Evolutionary conservation across 1,139 yeast genomes (phyloP).

Genomic region (Kodamaea fungicola): DNA sequence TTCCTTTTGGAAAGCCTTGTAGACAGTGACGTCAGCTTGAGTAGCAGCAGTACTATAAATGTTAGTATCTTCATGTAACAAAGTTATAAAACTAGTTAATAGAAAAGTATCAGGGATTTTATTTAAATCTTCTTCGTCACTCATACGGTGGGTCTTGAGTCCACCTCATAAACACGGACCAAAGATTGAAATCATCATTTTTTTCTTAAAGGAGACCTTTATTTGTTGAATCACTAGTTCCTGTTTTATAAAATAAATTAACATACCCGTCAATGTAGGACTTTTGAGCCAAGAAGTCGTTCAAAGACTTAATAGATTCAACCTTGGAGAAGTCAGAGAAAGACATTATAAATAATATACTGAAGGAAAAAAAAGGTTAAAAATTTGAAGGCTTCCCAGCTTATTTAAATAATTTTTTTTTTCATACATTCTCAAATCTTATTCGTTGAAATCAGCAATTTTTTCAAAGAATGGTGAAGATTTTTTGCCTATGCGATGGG

Average conservation of each 20-base stretch:
- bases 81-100: neutral
- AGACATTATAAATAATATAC: slow-evolving; percentile 46
- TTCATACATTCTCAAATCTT: neutral
- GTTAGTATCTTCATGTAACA: slow-evolving; percentile 21
- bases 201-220: neutral
- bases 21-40: slow-evolving; percentile 92
- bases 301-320: slow-evolving; percentile 80
- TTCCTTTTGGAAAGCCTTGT: slow-evolving; percentile 91
- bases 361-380: slow-evolving; percentile 5
- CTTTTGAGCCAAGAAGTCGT: slow-evolving; percentile 86
- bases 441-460: neutral
- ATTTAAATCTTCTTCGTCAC: slow-evolving; percentile 64
- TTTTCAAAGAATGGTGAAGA: neutral
- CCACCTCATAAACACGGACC: slow-evolving; percentile 98
- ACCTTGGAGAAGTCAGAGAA: slow-evolving; percentile 76
- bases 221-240: too few relatives aligned
- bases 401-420: neutral
- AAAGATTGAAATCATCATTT: slow-evolving; percentile 70
- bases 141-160: slow-evolving; percentile 90
- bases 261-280: slow-evolving; percentile 93
- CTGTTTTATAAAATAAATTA: slow-evolving; percentile 11
- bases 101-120: slow-evolving; percentile 30
- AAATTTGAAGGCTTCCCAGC: slow-evolving; percentile 1
- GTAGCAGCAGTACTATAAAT: slow-evolving; percentile 69
- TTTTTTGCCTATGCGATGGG: neutral